phyloP scores from a whole-genome alignment of 208 protist species.

The Leishmania martiniquensis region DNA sequence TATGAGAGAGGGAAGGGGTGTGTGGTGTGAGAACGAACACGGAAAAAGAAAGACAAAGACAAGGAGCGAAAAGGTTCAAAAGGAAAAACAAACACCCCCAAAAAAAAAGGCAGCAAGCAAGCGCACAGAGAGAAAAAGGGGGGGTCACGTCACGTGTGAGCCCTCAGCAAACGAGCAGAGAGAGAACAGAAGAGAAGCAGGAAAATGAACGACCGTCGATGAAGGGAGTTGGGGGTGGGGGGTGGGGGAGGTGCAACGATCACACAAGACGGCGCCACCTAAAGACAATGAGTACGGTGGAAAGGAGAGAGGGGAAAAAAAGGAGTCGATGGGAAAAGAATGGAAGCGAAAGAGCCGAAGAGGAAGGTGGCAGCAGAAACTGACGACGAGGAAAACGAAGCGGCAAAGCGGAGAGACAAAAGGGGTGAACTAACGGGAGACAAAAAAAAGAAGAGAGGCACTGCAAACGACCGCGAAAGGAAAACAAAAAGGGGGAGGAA shows the following conservation, averaged over 20 bases:
- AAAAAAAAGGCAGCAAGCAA: background rate
- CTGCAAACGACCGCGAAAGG: background rate
- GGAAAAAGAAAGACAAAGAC: background rate
- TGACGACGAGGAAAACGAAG: background rate
- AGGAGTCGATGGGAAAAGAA: background rate
- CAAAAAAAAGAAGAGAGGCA: background rate
- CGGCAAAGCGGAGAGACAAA: background rate
- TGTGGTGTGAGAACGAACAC: too few relatives aligned
- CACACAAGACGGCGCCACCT: background rate
- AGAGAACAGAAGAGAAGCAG: background rate
- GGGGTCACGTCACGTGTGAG: background rate
- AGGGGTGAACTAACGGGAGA: background rate
- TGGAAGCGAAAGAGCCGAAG: background rate
- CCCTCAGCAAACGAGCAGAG: background rate
- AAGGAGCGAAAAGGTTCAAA: background rate
- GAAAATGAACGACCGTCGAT: background rate
- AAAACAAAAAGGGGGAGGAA: background rate
- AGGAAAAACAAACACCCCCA: background rate
- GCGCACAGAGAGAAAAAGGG: background rate
- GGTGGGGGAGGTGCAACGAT: too few relatives aligned
- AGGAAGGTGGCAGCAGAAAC: background rate
- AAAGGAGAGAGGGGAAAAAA: background rate
- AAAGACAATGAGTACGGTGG: too few relatives aligned
- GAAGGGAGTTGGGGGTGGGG: too few relatives aligned
- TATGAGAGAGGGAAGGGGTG: too few relatives aligned